phyloP scores from a whole-genome alignment of 805 yeast species.

The Wickerhamiella sergipiensis region DNA sequence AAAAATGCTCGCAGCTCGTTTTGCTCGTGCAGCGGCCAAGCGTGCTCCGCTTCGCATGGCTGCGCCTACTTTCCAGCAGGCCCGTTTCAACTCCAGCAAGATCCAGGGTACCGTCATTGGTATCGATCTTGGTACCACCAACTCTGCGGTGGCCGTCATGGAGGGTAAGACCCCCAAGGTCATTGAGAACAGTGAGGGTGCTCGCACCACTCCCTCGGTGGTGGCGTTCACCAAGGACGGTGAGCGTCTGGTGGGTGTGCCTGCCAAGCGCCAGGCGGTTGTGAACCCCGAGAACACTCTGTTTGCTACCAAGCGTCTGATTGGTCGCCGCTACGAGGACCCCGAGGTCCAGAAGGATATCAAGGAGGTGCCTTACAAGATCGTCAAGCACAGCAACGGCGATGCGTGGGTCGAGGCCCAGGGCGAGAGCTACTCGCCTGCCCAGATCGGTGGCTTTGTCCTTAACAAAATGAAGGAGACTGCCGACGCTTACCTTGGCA shows the following conservation, averaged over 20 bases:
- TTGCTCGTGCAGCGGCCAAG: conserved; percentile 24
- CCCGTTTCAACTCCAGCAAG: conserved; percentile 37
- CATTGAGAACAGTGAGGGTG: conserved; percentile 65
- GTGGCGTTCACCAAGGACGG: conserved; percentile 90
- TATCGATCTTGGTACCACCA: conserved; percentile 78
- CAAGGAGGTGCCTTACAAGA: conserved; percentile 78
- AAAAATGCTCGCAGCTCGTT: conserved; percentile 28
- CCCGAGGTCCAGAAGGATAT: conserved; percentile 82
- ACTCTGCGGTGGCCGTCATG: conserved; percentile 79
- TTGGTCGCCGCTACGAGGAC: conserved; percentile 87
- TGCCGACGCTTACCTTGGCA: conserved; percentile 84
- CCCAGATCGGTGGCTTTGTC: conserved; percentile 88
- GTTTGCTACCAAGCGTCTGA: conserved; percentile 88
- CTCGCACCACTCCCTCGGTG: conserved; percentile 80
- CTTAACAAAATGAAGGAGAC: conserved; percentile 97
- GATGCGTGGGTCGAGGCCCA: conserved; percentile 94
- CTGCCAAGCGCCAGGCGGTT: conserved; percentile 93
- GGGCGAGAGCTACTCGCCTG: conserved; percentile 81
- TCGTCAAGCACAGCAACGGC: conserved; percentile 80
- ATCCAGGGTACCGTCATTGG: conserved; percentile 59
- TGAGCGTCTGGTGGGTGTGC: conserved; percentile 83
- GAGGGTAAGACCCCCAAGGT: conserved; percentile 68
- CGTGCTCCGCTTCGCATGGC: conserved; percentile 9
- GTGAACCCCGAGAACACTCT: conserved; percentile 89
- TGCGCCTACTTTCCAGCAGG: conserved; percentile 13